These are phyloP conservation scores for Talaromyces atroroseus DNA, from an alignment of 2,329 filamentous ascomycete species.

Conservation along the genomic window DNA sequence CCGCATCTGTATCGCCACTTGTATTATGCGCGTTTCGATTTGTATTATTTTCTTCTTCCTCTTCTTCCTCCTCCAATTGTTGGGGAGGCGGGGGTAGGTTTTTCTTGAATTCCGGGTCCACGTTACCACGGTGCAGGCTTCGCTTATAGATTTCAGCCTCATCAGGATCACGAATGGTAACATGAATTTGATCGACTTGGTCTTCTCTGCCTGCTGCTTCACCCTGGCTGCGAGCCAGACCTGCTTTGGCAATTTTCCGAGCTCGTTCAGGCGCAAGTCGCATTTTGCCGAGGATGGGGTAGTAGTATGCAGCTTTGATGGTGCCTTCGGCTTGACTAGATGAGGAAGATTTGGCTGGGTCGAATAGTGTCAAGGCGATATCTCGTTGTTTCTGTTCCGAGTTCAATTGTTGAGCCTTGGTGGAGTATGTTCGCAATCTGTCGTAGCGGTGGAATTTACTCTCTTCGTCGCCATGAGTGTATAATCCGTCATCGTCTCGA, in stretches of 20 bases:
- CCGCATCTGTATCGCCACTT: not conserved
- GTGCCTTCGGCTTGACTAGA: conserved; percentile 23
- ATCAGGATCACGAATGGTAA: conserved; percentile 47
- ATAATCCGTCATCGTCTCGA: conserved; percentile 48
- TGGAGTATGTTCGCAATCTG: conserved; percentile 57
- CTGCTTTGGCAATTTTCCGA: conserved; percentile 39
- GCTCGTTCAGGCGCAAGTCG: conserved; percentile 48
- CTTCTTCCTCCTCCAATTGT: conserved; percentile 16
- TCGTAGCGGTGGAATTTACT: conserved; percentile 50
- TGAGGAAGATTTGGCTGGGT: conserved; percentile 34
- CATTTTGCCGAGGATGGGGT: conserved; percentile 55
- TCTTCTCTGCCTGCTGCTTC: conserved; percentile 36
- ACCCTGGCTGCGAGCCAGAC: conserved; percentile 32
- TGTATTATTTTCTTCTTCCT: not conserved
- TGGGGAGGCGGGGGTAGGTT: conserved; percentile 32
- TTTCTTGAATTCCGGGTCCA: conserved; percentile 41
- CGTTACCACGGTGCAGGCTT: conserved; percentile 38
- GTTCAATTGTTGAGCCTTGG: conserved; percentile 48
- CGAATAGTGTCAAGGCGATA: conserved; percentile 54
- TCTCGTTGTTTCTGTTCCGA: conserved; percentile 51
- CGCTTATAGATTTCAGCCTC: conserved; percentile 47
- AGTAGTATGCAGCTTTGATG: conserved; percentile 56
- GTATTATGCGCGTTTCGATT: not conserved
- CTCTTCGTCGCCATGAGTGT: conserved; percentile 43
- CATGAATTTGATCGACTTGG: conserved; percentile 49